Percentiles rank a stretch among this genome's conserved stretches.
These are phyloP conservation scores for Verticillium nonalfalfae DNA, from an alignment of 2,329 filamentous ascomycete species.

Conservation along the genomic window DNA sequence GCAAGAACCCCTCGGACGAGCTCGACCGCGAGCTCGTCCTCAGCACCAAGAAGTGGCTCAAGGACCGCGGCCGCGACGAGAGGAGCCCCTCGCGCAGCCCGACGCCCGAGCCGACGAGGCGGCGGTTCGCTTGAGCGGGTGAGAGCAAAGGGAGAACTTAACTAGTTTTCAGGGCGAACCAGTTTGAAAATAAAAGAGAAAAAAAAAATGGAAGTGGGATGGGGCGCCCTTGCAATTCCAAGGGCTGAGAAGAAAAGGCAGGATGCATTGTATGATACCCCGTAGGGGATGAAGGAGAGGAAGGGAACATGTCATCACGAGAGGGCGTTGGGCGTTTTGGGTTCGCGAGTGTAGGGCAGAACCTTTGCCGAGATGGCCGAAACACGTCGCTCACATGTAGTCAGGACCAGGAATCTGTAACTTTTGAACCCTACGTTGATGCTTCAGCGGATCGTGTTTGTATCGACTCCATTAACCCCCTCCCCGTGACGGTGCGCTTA, in stretches of 20 bases:
- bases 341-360: not conserved
- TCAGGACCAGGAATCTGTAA: not conserved
- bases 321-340: not conserved
- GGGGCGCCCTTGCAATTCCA: too few species aligned
- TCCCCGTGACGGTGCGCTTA: not conserved
- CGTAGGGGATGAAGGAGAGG: not conserved
- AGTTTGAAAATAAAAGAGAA: too few species aligned
- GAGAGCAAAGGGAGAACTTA: not conserved
- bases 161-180: too few species aligned
- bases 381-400: not conserved
- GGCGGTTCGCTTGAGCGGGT: constrained; percentile 48
- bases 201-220: too few species aligned
- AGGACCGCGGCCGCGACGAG: constrained; percentile 74
- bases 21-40: constrained; percentile 82
- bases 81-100: constrained; percentile 77
- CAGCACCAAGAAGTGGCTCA: constrained; percentile 94
- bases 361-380: not conserved
- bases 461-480: not conserved
- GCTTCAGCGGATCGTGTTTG: not conserved
- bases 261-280: constrained; percentile 1
- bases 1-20: constrained; percentile 88
- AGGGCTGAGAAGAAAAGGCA: not conserved
- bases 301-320: not conserved
- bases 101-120: constrained; percentile 75
- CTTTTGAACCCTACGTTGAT: not conserved